Evolutionary conservation across 140 eudicot genomes (phyloP), one percentile per base, ranked within the genome.

Genomic region (Artemisia princeps): DNA sequence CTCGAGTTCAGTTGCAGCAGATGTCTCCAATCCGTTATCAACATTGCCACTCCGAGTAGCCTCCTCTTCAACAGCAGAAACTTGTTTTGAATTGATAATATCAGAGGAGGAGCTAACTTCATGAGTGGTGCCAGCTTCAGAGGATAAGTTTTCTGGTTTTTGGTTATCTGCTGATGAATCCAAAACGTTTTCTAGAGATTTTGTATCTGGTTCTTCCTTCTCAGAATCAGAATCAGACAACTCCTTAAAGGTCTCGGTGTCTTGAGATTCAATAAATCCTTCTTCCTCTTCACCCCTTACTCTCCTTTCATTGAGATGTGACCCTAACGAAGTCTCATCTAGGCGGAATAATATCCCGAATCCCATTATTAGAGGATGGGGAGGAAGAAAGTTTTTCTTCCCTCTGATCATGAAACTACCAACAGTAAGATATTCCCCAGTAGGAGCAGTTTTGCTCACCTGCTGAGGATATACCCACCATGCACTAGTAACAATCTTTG

Each of bases 381-480:
- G 98, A 42, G 98, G 98, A 64, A 92, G 95, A 69, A 83, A 92
- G 59, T 92, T 92, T 76, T 92, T 92, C 76, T 85, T 92, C 45
- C 98, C 98, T 70, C 98, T 88, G 37, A 92, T 88, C 98, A 92
- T 92, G 79, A 92, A 92, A 80, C 98, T 92, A 69, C 98, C 98
- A 61, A 88, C 96, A 15, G 98, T 88, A 60, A 92, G 96, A 82
- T 92, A 92, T 78, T 92, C 98, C 20, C 98, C 98, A 0, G 98
- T 92, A 6, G 98, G 98, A 49, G 98, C 98, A 14, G 98, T 88
- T 84, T 92, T 92, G 63, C 91, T 88, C 60, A 92, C 98, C 80
- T 92, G 98, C 68, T 92, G 83, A 64, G 98, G 98, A 65, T 92
- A 88, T 42, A 92, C 98, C 98, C 98, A 92, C 98, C 98, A 92